Conservation (phyloP, 257 asterid species). For the Penstemon eatonii region DNA sequence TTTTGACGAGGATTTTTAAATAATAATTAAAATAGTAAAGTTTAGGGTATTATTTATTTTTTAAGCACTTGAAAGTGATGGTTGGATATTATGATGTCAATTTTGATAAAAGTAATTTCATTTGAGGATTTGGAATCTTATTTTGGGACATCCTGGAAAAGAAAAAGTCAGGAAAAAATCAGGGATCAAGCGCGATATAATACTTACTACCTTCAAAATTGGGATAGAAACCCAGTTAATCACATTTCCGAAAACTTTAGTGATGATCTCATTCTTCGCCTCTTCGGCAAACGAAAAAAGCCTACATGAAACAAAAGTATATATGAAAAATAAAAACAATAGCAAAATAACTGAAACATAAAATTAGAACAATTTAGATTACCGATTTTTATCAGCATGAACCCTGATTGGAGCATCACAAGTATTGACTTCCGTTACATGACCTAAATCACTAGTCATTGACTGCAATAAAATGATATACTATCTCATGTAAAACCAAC, state of each 20-base stretch:
- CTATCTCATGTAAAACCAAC: too few relatives aligned
- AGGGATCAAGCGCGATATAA: too few relatives aligned
- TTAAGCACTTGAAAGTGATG: too few relatives aligned
- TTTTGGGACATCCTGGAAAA: too few relatives aligned
- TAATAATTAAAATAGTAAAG: too few relatives aligned
- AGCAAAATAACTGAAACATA: conserved; percentile 20
- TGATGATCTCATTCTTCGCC: conserved; percentile 24
- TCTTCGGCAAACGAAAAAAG: conserved; percentile 22
- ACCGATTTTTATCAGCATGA: conserved; percentile 26
- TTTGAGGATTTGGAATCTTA: too few relatives aligned
- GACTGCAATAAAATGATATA: too few relatives aligned
- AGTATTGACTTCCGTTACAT: background rate
- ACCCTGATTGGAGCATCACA: conserved; percentile 27
- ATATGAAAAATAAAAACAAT: background rate
- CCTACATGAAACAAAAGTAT: background rate
- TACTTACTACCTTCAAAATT: conserved; percentile 12
- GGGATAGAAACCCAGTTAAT: conserved; percentile 28
- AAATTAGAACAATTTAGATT: conserved; percentile 14
- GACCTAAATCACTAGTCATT: background rate
- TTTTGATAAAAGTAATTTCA: too few relatives aligned
- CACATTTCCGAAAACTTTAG: conserved; percentile 23
- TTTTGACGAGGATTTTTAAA: too few relatives aligned
- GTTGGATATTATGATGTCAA: too few relatives aligned
- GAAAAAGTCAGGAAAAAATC: too few relatives aligned
- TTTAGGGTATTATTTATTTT: too few relatives aligned